Base-by-base conservation (phyloP, 352 stramenopile species). In the Globisporangium lucens region DNA sequence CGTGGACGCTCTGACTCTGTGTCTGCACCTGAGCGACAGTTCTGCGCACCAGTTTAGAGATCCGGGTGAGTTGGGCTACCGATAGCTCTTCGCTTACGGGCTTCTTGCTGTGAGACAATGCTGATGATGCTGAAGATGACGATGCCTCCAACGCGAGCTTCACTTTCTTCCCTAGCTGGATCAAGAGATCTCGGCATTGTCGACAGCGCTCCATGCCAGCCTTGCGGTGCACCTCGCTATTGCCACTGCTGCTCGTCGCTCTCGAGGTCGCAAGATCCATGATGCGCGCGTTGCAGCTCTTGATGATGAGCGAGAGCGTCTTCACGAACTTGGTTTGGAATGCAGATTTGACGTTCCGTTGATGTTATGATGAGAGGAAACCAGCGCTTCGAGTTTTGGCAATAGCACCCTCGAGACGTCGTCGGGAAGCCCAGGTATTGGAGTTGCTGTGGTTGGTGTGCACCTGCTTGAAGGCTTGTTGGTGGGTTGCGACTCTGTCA, bases 151-250 rank as follows among this genome's bases (percentile, higher is more conserved):
- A 46, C 24, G 43, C 60, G 17, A 85, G 63, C 43, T 75, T 74
- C 29, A 76, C 38, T 29, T 70, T 69, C 69, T 85, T 85, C 38
- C 75, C 73, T 0, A 85, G 71, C 58, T 78, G 71, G 56, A 83
- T 76, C n/a, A 85, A 59, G 33, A 74, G 58, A 52, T 83, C 68
- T n/a, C 75, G 77, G 30, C 77, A 85, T n/a, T 75, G 57, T 1
- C 69, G 72, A 41, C 75, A 85, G 4, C 77, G 72, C 41, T 63
- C 63, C 13, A 80, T 75, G 8, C 66, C 75, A 36, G 77, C 74
- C 20, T 58, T 65, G 4, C 71, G 74, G 47, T 80, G 57, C 24
- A 49, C 63, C 51, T 78, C 65, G 13, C 41, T 41, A 30, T 52
- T 67, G 57, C 61, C 29, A 6, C 67, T 20, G 36, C 69, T 51